Percentiles rank a stretch among this genome's conserved stretches.
Evolutionary conservation across 2,329 filamentous ascomycete species (phyloP).

Genomic region (Colletotrichum lupini): DNA sequence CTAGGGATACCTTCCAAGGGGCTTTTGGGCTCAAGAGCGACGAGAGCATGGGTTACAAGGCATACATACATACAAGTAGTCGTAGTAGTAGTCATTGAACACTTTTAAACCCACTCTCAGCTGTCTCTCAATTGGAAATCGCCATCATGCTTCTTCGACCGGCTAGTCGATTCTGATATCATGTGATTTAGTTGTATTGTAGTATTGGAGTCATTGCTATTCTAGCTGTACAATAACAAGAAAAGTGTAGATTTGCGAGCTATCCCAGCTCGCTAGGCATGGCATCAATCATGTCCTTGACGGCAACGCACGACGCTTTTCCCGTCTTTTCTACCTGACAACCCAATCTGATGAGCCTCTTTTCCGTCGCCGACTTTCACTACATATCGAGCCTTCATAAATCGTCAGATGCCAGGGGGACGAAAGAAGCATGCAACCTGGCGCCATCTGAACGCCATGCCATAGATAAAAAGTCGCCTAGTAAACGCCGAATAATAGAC

Average conservation of each 20-base stretch:
- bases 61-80: conserved; percentile 21
- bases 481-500: conserved; percentile 11
- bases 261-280: conserved; percentile 11
- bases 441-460: conserved; percentile 25
- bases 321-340: background rate
- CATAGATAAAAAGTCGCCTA: background rate
- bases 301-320: background rate
- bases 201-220: conserved; percentile 13
- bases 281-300: conserved; percentile 8
- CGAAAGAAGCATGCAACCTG: background rate
- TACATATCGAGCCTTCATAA: background rate
- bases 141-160: background rate
- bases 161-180: background rate
- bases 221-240: conserved; percentile 17
- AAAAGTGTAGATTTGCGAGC: conserved; percentile 23
- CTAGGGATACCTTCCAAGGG: background rate
- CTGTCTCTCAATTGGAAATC: background rate
- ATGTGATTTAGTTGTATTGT: background rate
- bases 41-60: background rate
- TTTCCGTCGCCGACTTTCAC: background rate
- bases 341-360: background rate
- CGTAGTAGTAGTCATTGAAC: conserved; percentile 14
- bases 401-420: background rate
- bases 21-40: background rate
- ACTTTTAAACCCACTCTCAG: conserved; percentile 4